Evolutionary conservation across 2,329 filamentous ascomycete genomes (phyloP).

Genomic region (Hypoxylon sp.): DNA sequence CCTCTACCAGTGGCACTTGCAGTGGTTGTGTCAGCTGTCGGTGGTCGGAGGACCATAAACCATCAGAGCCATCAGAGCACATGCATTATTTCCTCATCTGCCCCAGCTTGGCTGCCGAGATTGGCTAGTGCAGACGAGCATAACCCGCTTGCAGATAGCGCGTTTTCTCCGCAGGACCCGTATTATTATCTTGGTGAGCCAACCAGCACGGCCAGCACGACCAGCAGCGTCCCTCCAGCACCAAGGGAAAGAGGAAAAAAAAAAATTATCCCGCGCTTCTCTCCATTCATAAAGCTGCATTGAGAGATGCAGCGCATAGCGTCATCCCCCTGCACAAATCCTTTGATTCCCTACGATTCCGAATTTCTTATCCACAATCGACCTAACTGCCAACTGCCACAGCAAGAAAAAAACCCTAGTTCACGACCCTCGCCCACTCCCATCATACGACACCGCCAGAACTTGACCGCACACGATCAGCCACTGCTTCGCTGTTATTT

Average conservation of each 20-base stretch:
- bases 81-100: slow-evolving; percentile 31
- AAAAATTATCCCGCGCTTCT: slow-evolving; percentile 26
- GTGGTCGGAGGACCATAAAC: neutral
- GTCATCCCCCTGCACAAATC: slow-evolving; percentile 42
- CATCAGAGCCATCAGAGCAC: slow-evolving; percentile 23
- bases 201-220: slow-evolving; percentile 26
- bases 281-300: slow-evolving; percentile 33
- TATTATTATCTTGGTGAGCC: slow-evolving; percentile 36
- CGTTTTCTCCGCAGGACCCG: slow-evolving; percentile 42
- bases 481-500: slow-evolving; percentile 39
- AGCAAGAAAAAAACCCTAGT: slow-evolving; percentile 19
- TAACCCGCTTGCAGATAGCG: slow-evolving; percentile 46
- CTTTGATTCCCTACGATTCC: slow-evolving; percentile 28
- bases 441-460: slow-evolving; percentile 40
- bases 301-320: slow-evolving; percentile 32
- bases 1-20: neutral
- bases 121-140: slow-evolving; percentile 42
- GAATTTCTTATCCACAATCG: slow-evolving; percentile 15
- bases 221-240: too few species aligned
- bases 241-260: slow-evolving; percentile 22
- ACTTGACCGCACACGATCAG: slow-evolving; percentile 40
- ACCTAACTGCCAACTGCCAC: neutral
- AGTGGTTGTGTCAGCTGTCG: slow-evolving; percentile 37
- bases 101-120: slow-evolving; percentile 19
- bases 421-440: slow-evolving; percentile 28